A percentile compares a stretch with the other conserved stretches of the same genome.
Conservation (phyloP, 805 yeast genomes). For the Clavispora vitiphila region DNA sequence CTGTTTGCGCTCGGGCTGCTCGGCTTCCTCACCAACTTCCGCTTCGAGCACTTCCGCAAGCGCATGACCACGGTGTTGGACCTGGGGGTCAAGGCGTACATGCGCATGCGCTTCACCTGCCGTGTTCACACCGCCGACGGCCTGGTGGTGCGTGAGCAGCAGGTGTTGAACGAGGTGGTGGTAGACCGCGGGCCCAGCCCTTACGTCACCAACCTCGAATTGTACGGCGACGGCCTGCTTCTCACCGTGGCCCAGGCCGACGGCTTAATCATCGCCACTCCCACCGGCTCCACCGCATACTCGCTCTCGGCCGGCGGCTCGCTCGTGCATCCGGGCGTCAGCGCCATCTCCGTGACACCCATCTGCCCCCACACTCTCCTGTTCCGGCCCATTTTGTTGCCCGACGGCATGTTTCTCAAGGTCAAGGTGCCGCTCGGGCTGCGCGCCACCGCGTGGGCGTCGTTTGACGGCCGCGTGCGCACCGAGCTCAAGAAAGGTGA, state of each 20-base stretch:
- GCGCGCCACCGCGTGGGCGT: slow-evolving; percentile 92
- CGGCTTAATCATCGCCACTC: slow-evolving; percentile 88
- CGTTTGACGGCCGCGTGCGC: slow-evolving; percentile 90
- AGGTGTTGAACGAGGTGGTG: slow-evolving; percentile 84
- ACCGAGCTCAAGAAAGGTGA: slow-evolving; percentile 80
- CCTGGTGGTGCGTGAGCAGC: slow-evolving; percentile 57
- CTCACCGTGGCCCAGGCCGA: slow-evolving; percentile 92
- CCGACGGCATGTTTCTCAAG: slow-evolving; percentile 84
- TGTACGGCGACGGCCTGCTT: slow-evolving; percentile 81
- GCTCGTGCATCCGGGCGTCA: slow-evolving; percentile 88
- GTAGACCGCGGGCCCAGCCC: slow-evolving; percentile 95
- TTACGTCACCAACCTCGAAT: slow-evolving; percentile 80
- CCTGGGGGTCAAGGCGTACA: slow-evolving; percentile 66
- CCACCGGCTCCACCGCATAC: slow-evolving; percentile 95
- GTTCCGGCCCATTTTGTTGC: slow-evolving; percentile 85
- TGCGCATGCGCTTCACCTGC: slow-evolving; percentile 86
- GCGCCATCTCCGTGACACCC: slow-evolving; percentile 90
- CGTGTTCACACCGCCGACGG: slow-evolving; percentile 54
- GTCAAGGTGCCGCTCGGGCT: slow-evolving; percentile 76
- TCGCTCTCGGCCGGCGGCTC: slow-evolving; percentile 95
- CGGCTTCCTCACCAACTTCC: slow-evolving; percentile 64
- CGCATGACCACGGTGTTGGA: slow-evolving; percentile 54
- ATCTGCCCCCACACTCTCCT: slow-evolving; percentile 94
- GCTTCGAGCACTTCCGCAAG: slow-evolving; percentile 65
- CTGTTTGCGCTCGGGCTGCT: slow-evolving; percentile 41